Base-by-base conservation (phyloP, 202 grass and related monocot species). In the Brachypodium distachyon region DNA sequence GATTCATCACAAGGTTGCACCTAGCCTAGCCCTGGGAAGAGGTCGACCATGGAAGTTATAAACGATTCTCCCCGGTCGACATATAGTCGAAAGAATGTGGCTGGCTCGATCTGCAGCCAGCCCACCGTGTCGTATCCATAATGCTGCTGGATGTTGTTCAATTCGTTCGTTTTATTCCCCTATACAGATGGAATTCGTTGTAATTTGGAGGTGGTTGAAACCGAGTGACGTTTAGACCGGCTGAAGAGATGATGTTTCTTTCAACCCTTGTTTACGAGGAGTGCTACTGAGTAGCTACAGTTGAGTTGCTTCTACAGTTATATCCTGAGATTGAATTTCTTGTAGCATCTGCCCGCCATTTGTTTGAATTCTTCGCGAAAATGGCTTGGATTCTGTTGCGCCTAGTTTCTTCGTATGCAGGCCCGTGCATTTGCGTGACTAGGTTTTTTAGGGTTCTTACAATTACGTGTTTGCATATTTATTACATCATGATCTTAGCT, bases 101-200 rank as follows among this genome's bases (percentile, higher is more conserved):
- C 23, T 39, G 47, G 70, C 60, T 84, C 63, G 37, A 6, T 33
- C 50, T 52, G 57, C 77, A 73, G 71, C 48, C 61, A 83, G 80
- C 74, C 37, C 43, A 28, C 14, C 32, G 23, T 87, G 27, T 52
- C 68, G 49, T 69, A 49, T 10, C 44, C 32, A 53, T 33, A 61
- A 40, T 73, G 62, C 33, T 66, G 44, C 41, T 75, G 73, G 69
- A 82, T 72, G 40, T 9, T 77, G 55, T 40, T 67, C 61, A 1
- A 49, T 83, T 86, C 79, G 76, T 79, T 86, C 51, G 60, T 79
- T 87, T 73, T 49, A 81, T 85, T 53, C 6, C 22, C 6, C 68
- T 27, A 73, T 80, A 70, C 37, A 65, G 55, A 28, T 49, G 18
- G 29, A 63, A 59, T 34, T 42, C 33, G 28, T 34, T 65, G 81